Percentiles rank a stretch among this genome's conserved stretches.
Evolutionary conservation across 2,329 filamentous ascomycete species (phyloP).

Genomic region (Microdochium trichocladiopsis): DNA sequence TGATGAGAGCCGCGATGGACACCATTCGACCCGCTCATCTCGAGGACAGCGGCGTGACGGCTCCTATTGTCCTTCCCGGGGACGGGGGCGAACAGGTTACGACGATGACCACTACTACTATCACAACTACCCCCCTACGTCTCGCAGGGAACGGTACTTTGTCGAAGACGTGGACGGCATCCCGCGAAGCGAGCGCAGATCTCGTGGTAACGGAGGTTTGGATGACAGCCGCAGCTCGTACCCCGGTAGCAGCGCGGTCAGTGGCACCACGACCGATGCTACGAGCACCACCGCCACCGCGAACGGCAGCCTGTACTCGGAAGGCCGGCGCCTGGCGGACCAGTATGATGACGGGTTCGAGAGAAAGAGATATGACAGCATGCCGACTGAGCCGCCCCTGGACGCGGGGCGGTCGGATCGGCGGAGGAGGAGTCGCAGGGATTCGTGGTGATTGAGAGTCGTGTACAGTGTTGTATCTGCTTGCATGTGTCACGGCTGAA

Average conservation of each 20-base stretch:
- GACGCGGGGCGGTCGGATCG: not conserved
- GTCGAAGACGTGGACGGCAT: not conserved
- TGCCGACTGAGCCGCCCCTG: not conserved
- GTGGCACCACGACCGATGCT: not conserved
- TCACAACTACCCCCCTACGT: not conserved
- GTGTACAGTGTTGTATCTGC: too few relatives aligned
- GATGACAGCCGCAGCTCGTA: not conserved
- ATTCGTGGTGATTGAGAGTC: not conserved
- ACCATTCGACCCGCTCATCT: too few relatives aligned
- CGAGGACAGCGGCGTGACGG: not conserved
- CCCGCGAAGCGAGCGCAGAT: not conserved
- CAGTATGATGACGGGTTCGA: not conserved
- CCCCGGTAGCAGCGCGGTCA: not conserved
- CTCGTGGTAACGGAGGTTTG: not conserved
- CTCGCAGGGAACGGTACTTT: not conserved
- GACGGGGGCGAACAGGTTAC: not conserved
- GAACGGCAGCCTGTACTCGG: not conserved
- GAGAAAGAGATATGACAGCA: not conserved
- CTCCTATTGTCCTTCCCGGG: not conserved
- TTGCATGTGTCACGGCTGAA: too few relatives aligned
- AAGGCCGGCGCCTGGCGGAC: not conserved
- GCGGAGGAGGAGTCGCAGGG: not conserved
- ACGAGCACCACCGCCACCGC: not conserved
- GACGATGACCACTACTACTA: not conserved
- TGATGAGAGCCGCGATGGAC: too few relatives aligned